Evolutionary conservation across 2,329 filamentous ascomycete genomes (phyloP).

Genomic region (Chaetomiaceae sp.): DNA sequence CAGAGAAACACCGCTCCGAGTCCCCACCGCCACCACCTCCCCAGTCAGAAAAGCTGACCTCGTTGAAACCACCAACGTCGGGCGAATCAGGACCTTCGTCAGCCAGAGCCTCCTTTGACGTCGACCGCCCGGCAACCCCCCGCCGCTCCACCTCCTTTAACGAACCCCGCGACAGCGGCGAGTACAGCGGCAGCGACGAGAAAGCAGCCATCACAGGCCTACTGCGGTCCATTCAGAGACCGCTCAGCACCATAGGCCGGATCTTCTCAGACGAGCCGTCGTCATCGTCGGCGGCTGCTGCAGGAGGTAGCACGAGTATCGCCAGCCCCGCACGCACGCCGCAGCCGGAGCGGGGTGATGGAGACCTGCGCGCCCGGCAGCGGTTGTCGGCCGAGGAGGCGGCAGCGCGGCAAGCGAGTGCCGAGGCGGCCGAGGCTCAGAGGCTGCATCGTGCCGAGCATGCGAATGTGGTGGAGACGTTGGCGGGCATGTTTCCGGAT

Average conservation of each 20-base stretch:
- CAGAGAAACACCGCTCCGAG: slow-evolving; percentile 70
- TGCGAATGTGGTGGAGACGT: slow-evolving; percentile 83
- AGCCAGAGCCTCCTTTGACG: slow-evolving; percentile 41
- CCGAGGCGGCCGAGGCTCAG: slow-evolving; percentile 82
- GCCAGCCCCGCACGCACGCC: slow-evolving; percentile 37
- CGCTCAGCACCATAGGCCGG: slow-evolving; percentile 83
- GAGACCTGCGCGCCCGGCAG: slow-evolving; percentile 37
- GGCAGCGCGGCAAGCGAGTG: slow-evolving; percentile 83
- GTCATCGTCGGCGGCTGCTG: slow-evolving; percentile 29
- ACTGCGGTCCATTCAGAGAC: slow-evolving; percentile 84
- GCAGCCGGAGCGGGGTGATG: slow-evolving; percentile 33
- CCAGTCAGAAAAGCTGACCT: slow-evolving; percentile 43
- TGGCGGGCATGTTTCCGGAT: slow-evolving; percentile 95
- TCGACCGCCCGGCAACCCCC: slow-evolving; percentile 39
- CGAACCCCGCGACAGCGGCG: slow-evolving; percentile 43
- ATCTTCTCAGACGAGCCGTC: slow-evolving; percentile 75
- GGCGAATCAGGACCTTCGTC: slow-evolving; percentile 46
- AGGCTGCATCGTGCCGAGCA: slow-evolving; percentile 81
- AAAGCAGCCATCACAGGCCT: slow-evolving; percentile 78
- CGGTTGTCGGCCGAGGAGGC: slow-evolving; percentile 74
- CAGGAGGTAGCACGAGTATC: slow-evolving; percentile 27
- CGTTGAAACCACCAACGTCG: slow-evolving; percentile 22
- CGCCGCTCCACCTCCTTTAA: slow-evolving; percentile 52
- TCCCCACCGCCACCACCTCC: slow-evolving; percentile 43
- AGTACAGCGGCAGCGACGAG: slow-evolving; percentile 58